phyloP scores from a whole-genome alignment of 2,329 filamentous ascomycete species.

The Colletotrichum eremochloae region DNA sequence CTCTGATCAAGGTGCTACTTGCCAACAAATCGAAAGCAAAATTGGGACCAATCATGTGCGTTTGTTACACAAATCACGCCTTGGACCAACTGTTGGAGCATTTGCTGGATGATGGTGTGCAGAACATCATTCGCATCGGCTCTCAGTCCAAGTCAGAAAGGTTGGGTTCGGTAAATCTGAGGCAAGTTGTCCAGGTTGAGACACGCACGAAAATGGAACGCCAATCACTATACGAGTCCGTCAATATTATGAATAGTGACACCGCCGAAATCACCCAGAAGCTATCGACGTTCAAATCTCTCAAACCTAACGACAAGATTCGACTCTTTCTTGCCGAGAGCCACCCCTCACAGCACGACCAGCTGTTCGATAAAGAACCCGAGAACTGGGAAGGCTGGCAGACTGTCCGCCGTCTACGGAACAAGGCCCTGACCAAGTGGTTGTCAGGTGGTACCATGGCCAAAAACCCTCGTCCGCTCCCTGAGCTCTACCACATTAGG shows the following conservation, averaged over 20 bases:
- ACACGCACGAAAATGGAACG: conserved; percentile 57
- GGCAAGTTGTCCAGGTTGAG: conserved; percentile 49
- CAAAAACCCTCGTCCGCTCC: neutral
- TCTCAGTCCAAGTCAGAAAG: conserved; percentile 67
- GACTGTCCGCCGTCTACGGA: conserved; percentile 40
- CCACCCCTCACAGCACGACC: conserved; percentile 42
- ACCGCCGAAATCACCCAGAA: neutral
- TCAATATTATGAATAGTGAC: conserved; percentile 37
- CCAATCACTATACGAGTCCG: conserved; percentile 47
- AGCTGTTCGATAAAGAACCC: conserved; percentile 46
- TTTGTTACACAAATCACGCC: conserved; percentile 66
- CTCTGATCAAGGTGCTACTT: conserved; percentile 69
- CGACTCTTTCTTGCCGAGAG: neutral
- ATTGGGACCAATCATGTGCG: conserved; percentile 65
- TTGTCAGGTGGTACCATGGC: neutral
- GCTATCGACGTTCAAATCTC: neutral
- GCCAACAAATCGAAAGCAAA: conserved; percentile 53
- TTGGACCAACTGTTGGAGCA: conserved; percentile 72
- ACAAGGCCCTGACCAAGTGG: conserved; percentile 5
- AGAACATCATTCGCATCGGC: conserved; percentile 73
- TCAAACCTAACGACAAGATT: conserved; percentile 10
- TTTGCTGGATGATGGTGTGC: conserved; percentile 61
- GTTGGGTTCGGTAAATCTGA: conserved; percentile 65
- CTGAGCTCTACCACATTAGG: neutral
- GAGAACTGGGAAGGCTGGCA: conserved; percentile 44